A percentile compares a stretch with the other conserved stretches of the same genome.
Conservation (phyloP, 2,329 filamentous ascomycete species). For the Fusarium robinianum region DNA sequence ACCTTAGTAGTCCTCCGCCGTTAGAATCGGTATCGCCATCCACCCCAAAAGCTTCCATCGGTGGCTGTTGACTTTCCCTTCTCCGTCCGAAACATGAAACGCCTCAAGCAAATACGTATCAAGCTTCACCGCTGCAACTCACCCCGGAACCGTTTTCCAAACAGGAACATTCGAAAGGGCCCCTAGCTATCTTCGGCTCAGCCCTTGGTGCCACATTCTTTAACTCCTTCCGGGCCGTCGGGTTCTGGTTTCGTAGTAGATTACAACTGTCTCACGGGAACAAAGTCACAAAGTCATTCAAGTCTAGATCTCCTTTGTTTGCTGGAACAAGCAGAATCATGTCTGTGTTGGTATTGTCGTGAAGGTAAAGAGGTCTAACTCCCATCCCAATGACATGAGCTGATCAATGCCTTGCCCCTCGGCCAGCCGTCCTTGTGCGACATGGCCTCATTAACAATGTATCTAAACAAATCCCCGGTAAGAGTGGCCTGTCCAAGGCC, state of each 20-base stretch:
- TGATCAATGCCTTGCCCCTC: slow-evolving; percentile 11
- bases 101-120: slow-evolving; percentile 17
- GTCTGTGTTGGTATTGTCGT: slow-evolving; percentile 27
- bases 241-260: not conserved
- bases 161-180: too few relatives aligned
- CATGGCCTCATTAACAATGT: slow-evolving; percentile 31
- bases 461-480: slow-evolving; percentile 23
- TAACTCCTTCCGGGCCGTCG: too few relatives aligned
- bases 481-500: slow-evolving; percentile 30
- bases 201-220: too few relatives aligned
- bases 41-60: not conserved
- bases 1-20: not conserved
- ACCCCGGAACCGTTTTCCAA: not conserved
- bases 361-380: slow-evolving; percentile 16
- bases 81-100: too few relatives aligned
- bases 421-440: slow-evolving; percentile 24
- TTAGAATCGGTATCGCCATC: slow-evolving; percentile 3
- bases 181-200: too few relatives aligned
- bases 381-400: slow-evolving; percentile 12
- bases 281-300: not conserved
- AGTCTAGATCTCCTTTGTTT: too few relatives aligned
- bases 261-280: slow-evolving; percentile 1
- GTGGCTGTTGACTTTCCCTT: slow-evolving; percentile 24
- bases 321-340: slow-evolving; percentile 23
- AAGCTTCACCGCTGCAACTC: slow-evolving; percentile 16